phyloP scores from a whole-genome alignment of 2,329 filamentous ascomycete species.

The Keithomyces neogunnii region DNA sequence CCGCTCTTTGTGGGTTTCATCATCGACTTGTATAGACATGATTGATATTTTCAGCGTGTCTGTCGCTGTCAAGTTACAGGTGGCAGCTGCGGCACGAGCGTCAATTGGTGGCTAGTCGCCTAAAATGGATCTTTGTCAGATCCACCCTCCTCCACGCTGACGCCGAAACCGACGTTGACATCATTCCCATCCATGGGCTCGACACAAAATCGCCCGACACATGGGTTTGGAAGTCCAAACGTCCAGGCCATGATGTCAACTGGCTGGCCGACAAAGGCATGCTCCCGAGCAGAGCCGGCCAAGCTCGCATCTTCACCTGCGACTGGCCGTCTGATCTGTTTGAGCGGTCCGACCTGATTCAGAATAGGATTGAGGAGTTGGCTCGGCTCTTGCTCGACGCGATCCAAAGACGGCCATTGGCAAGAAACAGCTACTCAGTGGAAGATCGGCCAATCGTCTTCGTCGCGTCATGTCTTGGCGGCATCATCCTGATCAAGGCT shows the following conservation, averaged over 20 bases:
- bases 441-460: slow-evolving; percentile 18
- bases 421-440: not conserved
- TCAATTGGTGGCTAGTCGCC: not conserved
- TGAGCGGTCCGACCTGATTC: slow-evolving; percentile 8
- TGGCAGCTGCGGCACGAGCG: not conserved
- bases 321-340: slow-evolving; percentile 19
- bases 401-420: slow-evolving; percentile 11
- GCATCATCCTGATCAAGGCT: slow-evolving; percentile 20
- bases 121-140: not conserved
- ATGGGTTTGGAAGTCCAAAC: slow-evolving; percentile 14
- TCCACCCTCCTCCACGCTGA: not conserved
- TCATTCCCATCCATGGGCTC: slow-evolving; percentile 28
- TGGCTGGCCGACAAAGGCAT: slow-evolving; percentile 17
- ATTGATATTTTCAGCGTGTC: not conserved
- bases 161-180: slow-evolving; percentile 14
- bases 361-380: slow-evolving; percentile 12
- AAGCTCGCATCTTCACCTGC: slow-evolving; percentile 19
- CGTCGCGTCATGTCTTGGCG: slow-evolving; percentile 25
- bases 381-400: slow-evolving; percentile 15
- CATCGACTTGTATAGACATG: not conserved
- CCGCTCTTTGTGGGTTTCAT: not conserved
- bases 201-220: slow-evolving; percentile 21
- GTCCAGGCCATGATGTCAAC: slow-evolving; percentile 11
- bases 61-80: not conserved
- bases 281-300: slow-evolving; percentile 13